Evolutionary conservation across 768 basidiomycete species (phyloP), one percentile per base, ranked within the genome.

Genomic region (Cystoderma amianthinum): DNA sequence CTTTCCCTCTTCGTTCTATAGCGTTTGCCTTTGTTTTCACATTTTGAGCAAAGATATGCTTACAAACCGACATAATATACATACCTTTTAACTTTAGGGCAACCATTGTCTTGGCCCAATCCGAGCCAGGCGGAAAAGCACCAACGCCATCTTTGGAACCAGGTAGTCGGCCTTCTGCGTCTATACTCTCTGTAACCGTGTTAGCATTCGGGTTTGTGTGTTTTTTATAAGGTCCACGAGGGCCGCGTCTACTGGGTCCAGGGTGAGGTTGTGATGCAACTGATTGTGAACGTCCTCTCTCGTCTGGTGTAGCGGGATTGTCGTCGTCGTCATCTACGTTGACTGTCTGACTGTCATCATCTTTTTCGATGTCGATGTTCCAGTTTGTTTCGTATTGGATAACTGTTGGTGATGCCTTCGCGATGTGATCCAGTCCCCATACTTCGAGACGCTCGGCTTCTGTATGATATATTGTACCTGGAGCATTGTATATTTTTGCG

Each of bases 1-100:
- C 86, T 70, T 48, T 90, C 86, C 51, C 83, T 88, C 67, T 90
- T 90, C 1, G 85, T 88, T 42, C 74, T 76, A 53, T 88, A 87
- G 10, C 78, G 73, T 50, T 87, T 88, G 6, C 34, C 34, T 36
- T 15, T 36, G 34, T 6, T n/a, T 36, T 6, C 7, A 36, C 17
- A 17, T 7, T 16, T 36, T 15, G 7, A 19, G 12, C 16, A 36
- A 28, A n/a, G 25, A 28, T 28, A n/a, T 30, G 15, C 84, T 85
- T 85, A 43, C 3, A 38, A 30, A 15, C 15, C 35, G 33, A 36
- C 34, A 13, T 21, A 10, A 1, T 28, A 18, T 18, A 39, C 36
- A 20, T 44, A 81, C 87, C 85, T 69, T 85, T 87, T 38, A 86
- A 63, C 58, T 88, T 89, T 23, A 89, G 62, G 1, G 72, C 70